Conservation (phyloP, 2,329 filamentous ascomycete genomes). For the Paecilomyces sp. region DNA sequence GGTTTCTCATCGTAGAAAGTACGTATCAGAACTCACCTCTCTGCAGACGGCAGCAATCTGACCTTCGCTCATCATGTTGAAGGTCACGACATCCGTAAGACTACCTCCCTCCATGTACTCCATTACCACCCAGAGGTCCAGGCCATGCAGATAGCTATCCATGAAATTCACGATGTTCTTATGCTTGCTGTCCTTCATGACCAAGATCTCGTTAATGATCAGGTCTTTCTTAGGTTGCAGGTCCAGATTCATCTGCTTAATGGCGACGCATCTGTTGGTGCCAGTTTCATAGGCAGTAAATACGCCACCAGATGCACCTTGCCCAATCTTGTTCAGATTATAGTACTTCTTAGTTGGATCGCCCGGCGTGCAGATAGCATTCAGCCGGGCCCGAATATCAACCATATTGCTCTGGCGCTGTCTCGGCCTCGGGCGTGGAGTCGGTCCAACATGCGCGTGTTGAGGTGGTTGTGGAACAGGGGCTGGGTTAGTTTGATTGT, state of each 20-base stretch:
- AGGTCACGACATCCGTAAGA: constrained; percentile 95
- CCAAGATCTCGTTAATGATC: constrained; percentile 97
- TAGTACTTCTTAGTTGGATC: constrained; percentile 86
- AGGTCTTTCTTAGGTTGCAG: constrained; percentile 98
- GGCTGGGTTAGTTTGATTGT: constrained; percentile 28
- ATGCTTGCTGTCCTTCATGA: constrained; percentile 98
- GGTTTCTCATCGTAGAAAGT: neutral
- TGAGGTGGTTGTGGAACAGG: constrained; percentile 27
- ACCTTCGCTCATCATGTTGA: constrained; percentile 97
- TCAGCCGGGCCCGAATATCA: constrained; percentile 76
- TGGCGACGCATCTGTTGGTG: constrained; percentile 83
- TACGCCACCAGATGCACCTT: constrained; percentile 93
- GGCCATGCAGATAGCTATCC: constrained; percentile 83
- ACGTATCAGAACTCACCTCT: constrained; percentile 49
- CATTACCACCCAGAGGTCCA: constrained; percentile 98
- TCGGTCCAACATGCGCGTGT: constrained; percentile 42
- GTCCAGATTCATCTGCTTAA: constrained; percentile 99
- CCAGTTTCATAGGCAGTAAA: constrained; percentile 82
- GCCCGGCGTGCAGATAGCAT: constrained; percentile 81
- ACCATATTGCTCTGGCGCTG: constrained; percentile 70
- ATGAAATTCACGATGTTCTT: constrained; percentile 99
- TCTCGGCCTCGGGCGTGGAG: constrained; percentile 66
- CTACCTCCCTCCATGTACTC: constrained; percentile 99
- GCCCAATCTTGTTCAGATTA: constrained; percentile 88
- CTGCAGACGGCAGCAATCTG: constrained; percentile 94